phyloP scores from a whole-genome alignment of 768 basidiomycete genomes.

The Boletus tomentosulus region DNA sequence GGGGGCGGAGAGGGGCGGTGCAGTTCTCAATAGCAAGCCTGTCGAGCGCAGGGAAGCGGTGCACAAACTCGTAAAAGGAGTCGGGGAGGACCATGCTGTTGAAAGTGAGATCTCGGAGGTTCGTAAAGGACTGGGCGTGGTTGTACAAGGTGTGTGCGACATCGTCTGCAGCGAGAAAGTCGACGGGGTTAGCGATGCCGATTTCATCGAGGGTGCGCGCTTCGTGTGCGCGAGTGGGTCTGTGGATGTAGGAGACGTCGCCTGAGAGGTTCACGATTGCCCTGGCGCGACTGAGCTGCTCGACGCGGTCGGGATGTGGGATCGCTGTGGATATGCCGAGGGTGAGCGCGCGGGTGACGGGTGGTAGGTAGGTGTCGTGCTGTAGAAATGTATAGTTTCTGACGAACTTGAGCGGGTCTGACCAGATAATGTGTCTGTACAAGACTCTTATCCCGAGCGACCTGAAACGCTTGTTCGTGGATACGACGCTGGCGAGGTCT shows the following conservation, averaged over 20 bases:
- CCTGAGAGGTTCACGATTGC: slow-evolving; percentile 19
- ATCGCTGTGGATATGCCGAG: slow-evolving; percentile 24
- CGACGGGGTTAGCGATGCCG: slow-evolving; percentile 15
- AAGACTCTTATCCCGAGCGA: slow-evolving; percentile 27
- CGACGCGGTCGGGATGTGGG: slow-evolving; percentile 20
- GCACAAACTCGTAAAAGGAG: slow-evolving; percentile 33
- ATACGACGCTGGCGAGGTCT: slow-evolving; percentile 32
- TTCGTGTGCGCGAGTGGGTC: slow-evolving; percentile 21
- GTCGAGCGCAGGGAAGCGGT: slow-evolving; percentile 35
- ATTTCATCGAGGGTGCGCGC: slow-evolving; percentile 24
- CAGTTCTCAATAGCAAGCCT: slow-evolving; percentile 42
- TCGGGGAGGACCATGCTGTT: slow-evolving; percentile 35
- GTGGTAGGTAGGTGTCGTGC: slow-evolving; percentile 2
- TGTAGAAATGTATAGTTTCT: slow-evolving; percentile 18
- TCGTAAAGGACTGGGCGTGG: slow-evolving; percentile 25
- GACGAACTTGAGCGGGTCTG: slow-evolving; percentile 25
- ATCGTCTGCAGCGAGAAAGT: slow-evolving; percentile 18
- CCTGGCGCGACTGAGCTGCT: slow-evolving; percentile 27
- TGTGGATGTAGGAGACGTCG: slow-evolving; percentile 12
- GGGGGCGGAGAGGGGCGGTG: slow-evolving; percentile 19
- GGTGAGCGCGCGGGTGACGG: slow-evolving; percentile 21
- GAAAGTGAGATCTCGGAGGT: slow-evolving; percentile 37
- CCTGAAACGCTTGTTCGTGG: slow-evolving; percentile 30
- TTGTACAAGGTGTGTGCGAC: slow-evolving; percentile 20
- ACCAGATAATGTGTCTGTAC: slow-evolving; percentile 35